These are phyloP conservation scores for Agarophyton chilense DNA, from an alignment of 23 red algal genomes.

Conservation along the genomic window DNA sequence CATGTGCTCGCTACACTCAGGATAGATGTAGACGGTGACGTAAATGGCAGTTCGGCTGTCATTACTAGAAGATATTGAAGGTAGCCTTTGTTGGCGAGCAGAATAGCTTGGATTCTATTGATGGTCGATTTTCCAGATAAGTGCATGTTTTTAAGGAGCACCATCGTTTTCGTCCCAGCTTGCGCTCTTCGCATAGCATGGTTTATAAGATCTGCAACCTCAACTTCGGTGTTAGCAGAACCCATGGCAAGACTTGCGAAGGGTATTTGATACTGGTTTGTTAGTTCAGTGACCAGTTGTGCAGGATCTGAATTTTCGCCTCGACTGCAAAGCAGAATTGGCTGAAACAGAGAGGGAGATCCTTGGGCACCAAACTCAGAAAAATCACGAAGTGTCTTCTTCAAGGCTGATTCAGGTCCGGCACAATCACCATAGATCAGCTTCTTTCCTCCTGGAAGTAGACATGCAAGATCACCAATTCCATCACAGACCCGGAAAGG, in stretches of 20 bases:
- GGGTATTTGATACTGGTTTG: slow-evolving; percentile 8
- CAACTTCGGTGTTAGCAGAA: slow-evolving; percentile 4
- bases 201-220: slow-evolving; percentile 17
- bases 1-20: neutral
- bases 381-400: slow-evolving; percentile 1
- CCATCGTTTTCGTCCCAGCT: slow-evolving; percentile 7
- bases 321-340: slow-evolving; percentile 42
- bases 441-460: slow-evolving; percentile 25
- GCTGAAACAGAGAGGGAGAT: slow-evolving; percentile 19
- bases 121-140: slow-evolving; percentile 32
- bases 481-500: neutral
- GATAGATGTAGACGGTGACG: neutral
- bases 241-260: slow-evolving; percentile 49
- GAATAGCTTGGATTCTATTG: slow-evolving; percentile 28
- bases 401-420: slow-evolving; percentile 24
- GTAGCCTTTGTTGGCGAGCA: slow-evolving; percentile 21
- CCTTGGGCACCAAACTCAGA: neutral
- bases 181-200: slow-evolving; percentile 18
- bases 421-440: slow-evolving; percentile 35
- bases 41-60: slow-evolving; percentile 9
- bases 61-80: slow-evolving; percentile 46
- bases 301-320: slow-evolving; percentile 53
- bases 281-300: slow-evolving; percentile 11
- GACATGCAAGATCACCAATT: slow-evolving; percentile 32
- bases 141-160: slow-evolving; percentile 66